phyloP scores from a whole-genome alignment of 306 rosid genomes.

The Malus sylvestris region DNA sequence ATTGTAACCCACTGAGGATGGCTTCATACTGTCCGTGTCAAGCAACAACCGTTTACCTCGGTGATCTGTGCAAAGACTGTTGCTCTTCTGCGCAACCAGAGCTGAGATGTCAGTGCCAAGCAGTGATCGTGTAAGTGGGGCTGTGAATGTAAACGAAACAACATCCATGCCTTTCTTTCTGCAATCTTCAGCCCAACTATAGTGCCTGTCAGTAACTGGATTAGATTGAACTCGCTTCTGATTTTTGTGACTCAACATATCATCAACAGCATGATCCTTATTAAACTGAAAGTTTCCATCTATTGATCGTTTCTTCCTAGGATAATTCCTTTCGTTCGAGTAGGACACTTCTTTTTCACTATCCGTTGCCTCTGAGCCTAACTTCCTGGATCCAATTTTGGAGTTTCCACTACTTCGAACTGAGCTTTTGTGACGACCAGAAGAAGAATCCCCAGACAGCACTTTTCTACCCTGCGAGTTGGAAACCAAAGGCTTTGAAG shows the following conservation, averaged over 20 bases:
- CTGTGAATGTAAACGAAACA: constrained; percentile 91
- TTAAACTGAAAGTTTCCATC: constrained; percentile 52
- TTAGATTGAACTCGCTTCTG: constrained; percentile 46
- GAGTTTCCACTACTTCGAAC: constrained; percentile 47
- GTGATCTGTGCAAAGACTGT: constrained; percentile 42
- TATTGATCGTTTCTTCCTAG: constrained; percentile 79
- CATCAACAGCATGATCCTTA: constrained; percentile 48
- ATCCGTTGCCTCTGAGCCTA: constrained; percentile 42
- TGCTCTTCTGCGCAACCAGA: constrained; percentile 28
- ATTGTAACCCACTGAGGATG: constrained; percentile 67
- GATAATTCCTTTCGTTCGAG: constrained; percentile 46
- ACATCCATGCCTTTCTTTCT: constrained; percentile 76
- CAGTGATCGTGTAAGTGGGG: constrained; percentile 62
- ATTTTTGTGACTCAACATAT: constrained; percentile 44
- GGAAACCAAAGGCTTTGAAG: constrained; percentile 50
- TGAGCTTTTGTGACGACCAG: constrained; percentile 55
- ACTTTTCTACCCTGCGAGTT: constrained; percentile 51
- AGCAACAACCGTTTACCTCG: constrained; percentile 48
- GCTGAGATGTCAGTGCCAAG: constrained; percentile 48
- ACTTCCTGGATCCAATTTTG: constrained; percentile 56
- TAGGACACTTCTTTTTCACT: constrained; percentile 59
- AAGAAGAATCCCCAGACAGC: constrained; percentile 38
- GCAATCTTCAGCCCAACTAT: constrained; percentile 47
- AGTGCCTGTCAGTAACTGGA: constrained; percentile 27
- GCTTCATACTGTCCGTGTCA: constrained; percentile 44